Evolutionary conservation across 2,329 filamentous ascomycete genomes (phyloP).

Genomic region (Talaromyces islandicus): DNA sequence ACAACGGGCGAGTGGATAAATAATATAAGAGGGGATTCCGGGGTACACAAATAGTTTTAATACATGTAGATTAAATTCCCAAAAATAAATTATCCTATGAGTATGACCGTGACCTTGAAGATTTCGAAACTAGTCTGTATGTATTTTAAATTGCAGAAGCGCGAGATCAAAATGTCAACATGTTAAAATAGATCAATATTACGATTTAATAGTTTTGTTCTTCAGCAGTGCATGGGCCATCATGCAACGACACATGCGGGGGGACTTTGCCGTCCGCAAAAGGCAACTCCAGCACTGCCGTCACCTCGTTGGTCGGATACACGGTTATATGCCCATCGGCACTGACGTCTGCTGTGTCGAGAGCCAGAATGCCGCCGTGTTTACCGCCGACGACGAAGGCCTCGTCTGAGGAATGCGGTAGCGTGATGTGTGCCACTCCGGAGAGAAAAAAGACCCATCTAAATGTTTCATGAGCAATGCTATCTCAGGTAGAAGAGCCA

Average conservation of each 20-base stretch:
- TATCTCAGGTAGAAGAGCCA: not conserved
- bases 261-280: constrained; percentile 29
- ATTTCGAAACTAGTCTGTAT: not conserved
- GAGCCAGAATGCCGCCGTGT: constrained; percentile 37
- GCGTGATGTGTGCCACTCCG: constrained; percentile 37
- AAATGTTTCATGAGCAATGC: constrained; percentile 9
- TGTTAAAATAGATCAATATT: not conserved
- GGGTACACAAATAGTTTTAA: not conserved
- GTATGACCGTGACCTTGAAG: not conserved
- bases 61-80: not conserved
- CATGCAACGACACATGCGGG: constrained; percentile 35
- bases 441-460: constrained; percentile 35
- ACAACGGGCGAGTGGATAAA: not conserved
- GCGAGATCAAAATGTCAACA: not conserved
- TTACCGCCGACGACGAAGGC: constrained; percentile 36
- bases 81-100: not conserved
- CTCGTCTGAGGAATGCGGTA: constrained; percentile 33
- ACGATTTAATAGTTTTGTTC: constrained; percentile 10
- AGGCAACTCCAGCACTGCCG: constrained; percentile 34
- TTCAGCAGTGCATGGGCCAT: constrained; percentile 30
- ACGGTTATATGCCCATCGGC: constrained; percentile 35
- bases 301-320: constrained; percentile 36
- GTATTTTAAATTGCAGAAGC: not conserved
- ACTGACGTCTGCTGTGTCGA: constrained; percentile 35
- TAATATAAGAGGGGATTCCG: not conserved